Conservation (phyloP, 139 green algal genomes). For the Closterium sp. region DNA sequence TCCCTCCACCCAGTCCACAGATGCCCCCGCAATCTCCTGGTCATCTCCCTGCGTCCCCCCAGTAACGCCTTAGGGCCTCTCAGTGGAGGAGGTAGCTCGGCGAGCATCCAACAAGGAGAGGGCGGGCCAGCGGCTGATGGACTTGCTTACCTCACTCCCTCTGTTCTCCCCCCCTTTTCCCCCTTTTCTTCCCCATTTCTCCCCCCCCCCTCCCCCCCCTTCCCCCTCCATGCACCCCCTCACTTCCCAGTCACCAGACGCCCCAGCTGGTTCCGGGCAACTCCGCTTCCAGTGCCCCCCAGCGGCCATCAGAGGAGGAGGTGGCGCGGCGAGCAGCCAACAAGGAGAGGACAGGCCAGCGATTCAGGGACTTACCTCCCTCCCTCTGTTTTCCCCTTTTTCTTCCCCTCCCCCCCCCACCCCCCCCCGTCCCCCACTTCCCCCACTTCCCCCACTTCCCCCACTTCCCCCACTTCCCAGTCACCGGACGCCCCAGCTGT, state of each 20-base stretch:
- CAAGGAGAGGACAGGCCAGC: constrained; percentile 7
- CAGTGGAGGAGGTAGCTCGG: constrained; percentile 30
- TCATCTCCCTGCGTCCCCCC: constrained; percentile 9
- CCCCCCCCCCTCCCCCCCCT: background rate
- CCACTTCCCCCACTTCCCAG: background rate
- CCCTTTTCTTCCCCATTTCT: background rate
- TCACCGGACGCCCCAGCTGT: background rate
- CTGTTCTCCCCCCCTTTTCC: background rate
- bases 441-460: background rate
- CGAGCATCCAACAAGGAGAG: constrained; percentile 35
- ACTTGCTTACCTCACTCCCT: too few species aligned
- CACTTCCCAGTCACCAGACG: too few species aligned
- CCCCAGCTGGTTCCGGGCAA: constrained; percentile 12
- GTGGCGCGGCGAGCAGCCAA: constrained; percentile 1
- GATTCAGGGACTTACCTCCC: constrained; percentile 23
- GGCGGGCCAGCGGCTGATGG: constrained; percentile 20
- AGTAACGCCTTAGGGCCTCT: background rate
- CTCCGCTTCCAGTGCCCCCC: constrained; percentile 1
- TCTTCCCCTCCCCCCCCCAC: background rate
- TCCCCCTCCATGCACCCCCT: too few species aligned
- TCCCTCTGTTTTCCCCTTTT: background rate
- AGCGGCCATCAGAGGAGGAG: constrained; percentile 29
- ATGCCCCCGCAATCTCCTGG: background rate
- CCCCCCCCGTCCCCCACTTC: background rate
- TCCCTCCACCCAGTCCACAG: background rate